Conservation (phyloP, 225 moss, liverwort and hornwort species). For the Anthoceros angustus region DNA sequence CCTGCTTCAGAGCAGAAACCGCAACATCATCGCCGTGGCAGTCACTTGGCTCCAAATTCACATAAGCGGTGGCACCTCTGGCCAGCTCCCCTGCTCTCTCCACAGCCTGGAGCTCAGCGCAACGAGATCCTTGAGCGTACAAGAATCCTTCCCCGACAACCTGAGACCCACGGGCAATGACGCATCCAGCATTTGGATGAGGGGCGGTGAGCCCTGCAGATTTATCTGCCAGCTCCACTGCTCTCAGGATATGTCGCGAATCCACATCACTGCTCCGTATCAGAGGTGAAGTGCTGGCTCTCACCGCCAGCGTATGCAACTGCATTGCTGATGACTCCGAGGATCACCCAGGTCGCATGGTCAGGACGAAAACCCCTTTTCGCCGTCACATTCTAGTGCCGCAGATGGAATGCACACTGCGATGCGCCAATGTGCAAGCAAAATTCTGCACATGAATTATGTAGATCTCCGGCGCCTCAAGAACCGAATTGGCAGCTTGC, state of each 20-base stretch:
- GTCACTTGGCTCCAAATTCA: conserved; percentile 91
- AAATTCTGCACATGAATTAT: no score
- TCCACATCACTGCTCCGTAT: neutral
- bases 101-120: conserved; percentile 79
- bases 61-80: conserved; percentile 49
- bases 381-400: no score
- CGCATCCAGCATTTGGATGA: conserved; percentile 85
- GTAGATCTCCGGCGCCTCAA: no score
- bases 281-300: neutral
- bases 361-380: no score
- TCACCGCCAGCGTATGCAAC: neutral
- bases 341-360: neutral
- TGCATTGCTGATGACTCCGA: neutral
- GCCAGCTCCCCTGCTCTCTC: conserved; percentile 57
- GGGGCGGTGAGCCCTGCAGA: conserved; percentile 81
- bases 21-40: conserved; percentile 87
- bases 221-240: conserved; percentile 63
- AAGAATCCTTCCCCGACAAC: conserved; percentile 81
- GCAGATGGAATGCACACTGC: no score
- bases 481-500: no score
- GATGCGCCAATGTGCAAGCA: no score
- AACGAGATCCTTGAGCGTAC: conserved; percentile 74
- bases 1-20: conserved; percentile 48
- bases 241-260: conserved; percentile 44
- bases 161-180: conserved; percentile 56